Base-by-base conservation (phyloP, 352 stramenopile species). In the Pilasporangium apinafurcum region DNA sequence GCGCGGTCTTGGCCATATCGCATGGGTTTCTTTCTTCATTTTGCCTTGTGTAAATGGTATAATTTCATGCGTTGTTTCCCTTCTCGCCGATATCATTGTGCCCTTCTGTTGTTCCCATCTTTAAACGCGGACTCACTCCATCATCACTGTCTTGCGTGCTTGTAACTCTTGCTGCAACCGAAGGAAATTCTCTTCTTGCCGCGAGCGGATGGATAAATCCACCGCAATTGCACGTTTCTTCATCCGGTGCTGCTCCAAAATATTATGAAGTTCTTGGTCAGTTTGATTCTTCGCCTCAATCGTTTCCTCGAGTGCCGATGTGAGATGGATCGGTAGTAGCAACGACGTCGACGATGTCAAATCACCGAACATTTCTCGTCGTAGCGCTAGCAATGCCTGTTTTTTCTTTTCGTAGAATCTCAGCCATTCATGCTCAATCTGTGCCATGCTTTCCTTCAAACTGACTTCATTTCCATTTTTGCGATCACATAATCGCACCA, bases 21-120 rank as follows among this genome's bases (percentile, higher is more conserved):
- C 72, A 34, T 62, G 53, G 14, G 90, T 90, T 13, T 56, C 34
- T 1, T 95, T 98, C 36, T 43, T 52, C 12, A 79, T 98, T 14
- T 90, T n/a, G n/a, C n/a, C n/a, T n/a, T n/a, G n/a, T n/a, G n/a
- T n/a, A n/a, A n/a, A n/a, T n/a, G n/a, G n/a, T n/a, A n/a, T n/a
- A n/a, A n/a, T n/a, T n/a, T n/a, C n/a, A n/a, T n/a, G n/a, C n/a
- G n/a, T n/a, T n/a, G n/a, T n/a, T n/a, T 78, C 81, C 3, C 90
- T 97, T 32, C 95, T 98, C 31, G 83, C 91, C 13, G 90, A 98
- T 58, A 96, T 51, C 44, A 86, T 84, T 1, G 82, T 97, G 10
- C 54, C 98, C 12, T 95, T 97, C 54, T 68, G 70, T n/a, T 86
- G 73, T 8, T 84, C 84, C n/a, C 37, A 98, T 10, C 62, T 84